phyloP scores from a whole-genome alignment of 345 rosid genomes.

The Hevea brasiliensis region DNA sequence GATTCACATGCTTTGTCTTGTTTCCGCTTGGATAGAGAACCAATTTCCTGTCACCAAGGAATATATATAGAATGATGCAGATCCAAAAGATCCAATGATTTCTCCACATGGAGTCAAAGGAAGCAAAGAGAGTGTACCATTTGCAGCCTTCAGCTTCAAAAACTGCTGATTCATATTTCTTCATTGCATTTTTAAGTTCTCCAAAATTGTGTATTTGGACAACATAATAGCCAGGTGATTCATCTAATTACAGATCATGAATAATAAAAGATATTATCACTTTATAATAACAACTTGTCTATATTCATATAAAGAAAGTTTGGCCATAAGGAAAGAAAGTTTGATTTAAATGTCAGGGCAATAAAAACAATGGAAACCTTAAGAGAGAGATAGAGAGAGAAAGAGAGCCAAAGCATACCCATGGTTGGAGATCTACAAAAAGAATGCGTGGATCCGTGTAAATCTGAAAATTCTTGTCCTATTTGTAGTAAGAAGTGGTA shows the following conservation, averaged over 20 bases:
- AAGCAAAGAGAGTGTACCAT: conserved; percentile 41
- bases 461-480: background rate
- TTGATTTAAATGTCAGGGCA: too few species aligned
- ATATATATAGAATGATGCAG: too few species aligned
- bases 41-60: conserved; percentile 46
- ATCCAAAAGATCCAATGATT: background rate
- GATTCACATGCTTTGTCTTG: conserved; percentile 51
- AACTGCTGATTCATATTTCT: conserved; percentile 57
- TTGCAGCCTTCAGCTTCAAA: conserved; percentile 73
- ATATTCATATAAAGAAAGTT: background rate
- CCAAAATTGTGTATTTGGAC: conserved; percentile 54
- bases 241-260: conserved; percentile 42
- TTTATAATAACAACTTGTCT: background rate
- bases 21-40: conserved; percentile 64
- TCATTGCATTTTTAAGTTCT: conserved; percentile 41
- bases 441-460: background rate
- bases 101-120: background rate
- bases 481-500: background rate
- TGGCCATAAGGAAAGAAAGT: background rate
- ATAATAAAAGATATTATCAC: background rate
- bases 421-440: background rate
- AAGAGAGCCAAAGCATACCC: background rate
- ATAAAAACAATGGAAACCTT: too few species aligned
- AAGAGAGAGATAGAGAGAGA: background rate
- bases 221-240: conserved; percentile 52